These are phyloP conservation scores for Talaromyces adpressus DNA, from an alignment of 495 filamentous ascomycete genomes.

Conservation along the genomic window DNA sequence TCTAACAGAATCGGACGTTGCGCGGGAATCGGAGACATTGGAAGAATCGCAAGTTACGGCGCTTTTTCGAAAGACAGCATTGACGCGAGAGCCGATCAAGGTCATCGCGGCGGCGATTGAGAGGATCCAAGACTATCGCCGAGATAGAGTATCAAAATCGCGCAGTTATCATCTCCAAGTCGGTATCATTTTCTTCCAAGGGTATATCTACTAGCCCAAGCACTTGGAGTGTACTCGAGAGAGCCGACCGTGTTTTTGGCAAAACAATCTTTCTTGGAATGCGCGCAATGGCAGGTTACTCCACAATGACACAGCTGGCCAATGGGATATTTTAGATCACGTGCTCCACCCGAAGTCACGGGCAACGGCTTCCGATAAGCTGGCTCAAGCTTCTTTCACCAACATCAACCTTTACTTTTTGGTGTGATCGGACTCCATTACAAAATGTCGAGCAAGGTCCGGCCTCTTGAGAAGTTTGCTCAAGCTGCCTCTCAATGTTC, in stretches of 20 bases:
- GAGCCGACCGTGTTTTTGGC: background rate
- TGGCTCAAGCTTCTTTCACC: background rate
- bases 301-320: background rate
- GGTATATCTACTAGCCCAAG: background rate
- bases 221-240: background rate
- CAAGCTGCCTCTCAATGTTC: slow-evolving; percentile 77
- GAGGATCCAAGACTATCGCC: slow-evolving; percentile 13
- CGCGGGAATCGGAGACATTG: slow-evolving; percentile 52
- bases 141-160: background rate
- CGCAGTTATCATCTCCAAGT: background rate
- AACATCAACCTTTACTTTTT: background rate
- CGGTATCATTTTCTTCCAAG: background rate
- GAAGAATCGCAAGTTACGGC: slow-evolving; percentile 46
- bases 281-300: background rate
- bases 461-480: slow-evolving; percentile 88
- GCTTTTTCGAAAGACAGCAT: slow-evolving; percentile 47
- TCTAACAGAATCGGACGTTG: slow-evolving; percentile 43
- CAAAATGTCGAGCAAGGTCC: slow-evolving; percentile 28
- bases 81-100: slow-evolving; percentile 36
- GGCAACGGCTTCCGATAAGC: background rate
- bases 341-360: background rate
- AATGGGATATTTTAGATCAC: background rate
- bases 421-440: background rate
- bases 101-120: slow-evolving; percentile 34
- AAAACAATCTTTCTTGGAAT: background rate